These are phyloP conservation scores for Arthrobotrys conoides DNA, from an alignment of 2,329 filamentous ascomycete species.

Conservation along the genomic window DNA sequence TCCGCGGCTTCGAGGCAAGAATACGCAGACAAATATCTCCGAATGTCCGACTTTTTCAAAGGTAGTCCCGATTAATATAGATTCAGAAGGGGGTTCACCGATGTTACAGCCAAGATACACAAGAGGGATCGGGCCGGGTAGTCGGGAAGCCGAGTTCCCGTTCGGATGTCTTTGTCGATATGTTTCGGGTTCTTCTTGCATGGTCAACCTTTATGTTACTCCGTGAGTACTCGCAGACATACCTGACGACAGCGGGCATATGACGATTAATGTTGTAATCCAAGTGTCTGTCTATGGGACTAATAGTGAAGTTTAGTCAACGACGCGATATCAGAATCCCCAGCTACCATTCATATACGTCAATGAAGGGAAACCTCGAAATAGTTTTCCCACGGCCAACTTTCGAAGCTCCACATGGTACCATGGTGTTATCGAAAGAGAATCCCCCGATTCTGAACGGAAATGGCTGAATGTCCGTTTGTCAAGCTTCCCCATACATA, in stretches of 20 bases:
- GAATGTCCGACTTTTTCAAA: neutral
- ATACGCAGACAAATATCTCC: constrained; percentile 13
- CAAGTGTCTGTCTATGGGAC: neutral
- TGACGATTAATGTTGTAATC: neutral
- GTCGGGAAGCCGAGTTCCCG: constrained; percentile 19
- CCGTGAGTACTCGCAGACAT: neutral
- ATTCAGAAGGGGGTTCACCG: neutral
- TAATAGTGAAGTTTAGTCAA: neutral
- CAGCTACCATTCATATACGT: no score
- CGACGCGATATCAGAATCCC: neutral
- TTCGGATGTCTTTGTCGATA: neutral
- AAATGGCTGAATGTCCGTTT: constrained; percentile 8
- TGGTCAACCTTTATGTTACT: no score
- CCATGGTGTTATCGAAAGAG: neutral
- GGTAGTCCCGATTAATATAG: no score
- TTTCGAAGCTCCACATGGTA: neutral
- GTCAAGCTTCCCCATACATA: constrained; percentile 2
- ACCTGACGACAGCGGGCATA: neutral
- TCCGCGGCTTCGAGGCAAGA: constrained; percentile 1
- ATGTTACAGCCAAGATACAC: constrained; percentile 13
- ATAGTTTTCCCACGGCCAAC: neutral
- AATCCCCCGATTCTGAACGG: constrained; percentile 10
- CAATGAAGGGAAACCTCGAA: no score
- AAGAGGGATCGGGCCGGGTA: constrained; percentile 23
- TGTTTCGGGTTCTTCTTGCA: constrained; percentile 3